Evolutionary conservation across 495 filamentous ascomycete species (phyloP).

Genomic region (Podospora conica): DNA sequence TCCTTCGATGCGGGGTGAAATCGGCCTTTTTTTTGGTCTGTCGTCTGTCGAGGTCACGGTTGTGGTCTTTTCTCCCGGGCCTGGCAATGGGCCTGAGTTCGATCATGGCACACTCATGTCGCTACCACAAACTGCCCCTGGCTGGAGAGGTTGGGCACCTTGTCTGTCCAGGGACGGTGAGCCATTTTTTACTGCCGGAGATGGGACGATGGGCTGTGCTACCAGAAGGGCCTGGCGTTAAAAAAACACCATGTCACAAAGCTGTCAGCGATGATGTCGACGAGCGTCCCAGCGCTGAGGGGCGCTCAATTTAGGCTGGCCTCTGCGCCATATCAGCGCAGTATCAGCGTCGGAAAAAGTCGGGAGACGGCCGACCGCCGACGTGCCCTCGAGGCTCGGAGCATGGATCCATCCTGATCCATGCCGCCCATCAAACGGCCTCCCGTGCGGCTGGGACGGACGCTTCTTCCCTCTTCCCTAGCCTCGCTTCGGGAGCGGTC

Average conservation of each 20-base stretch:
- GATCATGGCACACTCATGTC: background rate
- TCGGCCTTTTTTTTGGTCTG: background rate
- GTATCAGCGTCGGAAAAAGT: constrained; percentile 14
- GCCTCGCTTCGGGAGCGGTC: constrained; percentile 11
- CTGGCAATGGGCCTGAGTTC: background rate
- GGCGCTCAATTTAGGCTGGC: constrained; percentile 9
- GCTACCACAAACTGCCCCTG: background rate
- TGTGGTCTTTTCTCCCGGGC: background rate
- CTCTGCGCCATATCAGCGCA: background rate
- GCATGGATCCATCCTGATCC: background rate
- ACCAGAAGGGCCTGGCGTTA: background rate
- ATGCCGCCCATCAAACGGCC: constrained; percentile 16
- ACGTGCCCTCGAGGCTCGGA: background rate
- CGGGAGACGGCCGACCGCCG: constrained; percentile 2
- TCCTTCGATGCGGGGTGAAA: background rate
- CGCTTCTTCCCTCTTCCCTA: constrained; percentile 1
- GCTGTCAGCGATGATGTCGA: constrained; percentile 9
- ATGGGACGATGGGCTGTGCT: background rate
- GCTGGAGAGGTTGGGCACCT: background rate
- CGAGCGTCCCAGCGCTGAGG: background rate
- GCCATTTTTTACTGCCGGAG: background rate
- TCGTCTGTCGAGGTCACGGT: background rate
- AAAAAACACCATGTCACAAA: background rate
- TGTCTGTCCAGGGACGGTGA: background rate
- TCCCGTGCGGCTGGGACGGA: constrained; percentile 12